Conservation (phyloP, 1,139 yeast genomes). For the Pichiaceae sp. region DNA sequence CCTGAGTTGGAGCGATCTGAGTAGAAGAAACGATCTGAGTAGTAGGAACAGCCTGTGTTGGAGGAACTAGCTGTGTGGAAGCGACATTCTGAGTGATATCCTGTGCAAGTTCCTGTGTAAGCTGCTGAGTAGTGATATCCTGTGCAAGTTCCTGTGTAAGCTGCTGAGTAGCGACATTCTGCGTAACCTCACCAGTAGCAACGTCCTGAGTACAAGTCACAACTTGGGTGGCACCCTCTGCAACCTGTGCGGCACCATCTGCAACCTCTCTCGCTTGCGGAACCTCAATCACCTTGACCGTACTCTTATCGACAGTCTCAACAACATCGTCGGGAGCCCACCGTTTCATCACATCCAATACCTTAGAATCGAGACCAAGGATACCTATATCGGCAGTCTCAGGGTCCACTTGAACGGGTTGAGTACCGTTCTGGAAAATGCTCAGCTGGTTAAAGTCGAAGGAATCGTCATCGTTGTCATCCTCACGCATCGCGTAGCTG, state of each 20-base stretch:
- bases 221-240: background rate
- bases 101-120: background rate
- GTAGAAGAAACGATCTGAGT: background rate
- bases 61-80: background rate
- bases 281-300: background rate
- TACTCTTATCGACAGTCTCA: background rate
- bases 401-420: background rate
- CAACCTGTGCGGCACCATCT: background rate
- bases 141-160: background rate
- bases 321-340: background rate
- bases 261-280: background rate
- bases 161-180: background rate
- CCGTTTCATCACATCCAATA: slow-evolving; percentile 3
- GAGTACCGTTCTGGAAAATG: slow-evolving; percentile 1
- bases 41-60: background rate
- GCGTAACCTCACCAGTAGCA: background rate
- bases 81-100: too few species aligned
- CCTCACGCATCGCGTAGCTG: background rate
- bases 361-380: slow-evolving; percentile 2
- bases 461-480: background rate
- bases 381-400: slow-evolving; percentile 1
- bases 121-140: background rate
- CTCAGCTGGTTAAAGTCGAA: slow-evolving; percentile 1
- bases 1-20: background rate
- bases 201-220: background rate